Evolutionary conservation across 176 grass and related monocot genomes (phyloP).

Genomic region (Eremochloa ophiuroides): DNA sequence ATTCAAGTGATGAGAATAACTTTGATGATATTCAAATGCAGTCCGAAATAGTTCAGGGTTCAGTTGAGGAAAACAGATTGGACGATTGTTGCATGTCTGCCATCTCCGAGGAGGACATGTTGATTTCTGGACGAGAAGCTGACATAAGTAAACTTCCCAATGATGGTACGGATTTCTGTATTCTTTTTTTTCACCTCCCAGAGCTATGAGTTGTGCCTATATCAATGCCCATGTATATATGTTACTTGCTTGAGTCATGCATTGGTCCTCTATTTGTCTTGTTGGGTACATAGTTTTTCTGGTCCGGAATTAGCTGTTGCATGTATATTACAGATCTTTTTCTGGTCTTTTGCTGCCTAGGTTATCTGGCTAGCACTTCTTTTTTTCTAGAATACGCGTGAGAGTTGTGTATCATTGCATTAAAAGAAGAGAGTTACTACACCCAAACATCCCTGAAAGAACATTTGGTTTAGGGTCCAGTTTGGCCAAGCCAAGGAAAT

Average conservation of each 20-base stretch:
- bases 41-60: conserved; percentile 29
- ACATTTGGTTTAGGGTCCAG: not conserved
- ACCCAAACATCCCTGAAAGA: not conserved
- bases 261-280: not conserved
- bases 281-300: conserved; percentile 11
- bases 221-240: not conserved
- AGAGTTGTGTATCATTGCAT: not conserved
- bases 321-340: too few relatives aligned
- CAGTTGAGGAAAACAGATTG: conserved; percentile 30
- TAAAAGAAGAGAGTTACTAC: not conserved
- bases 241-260: not conserved
- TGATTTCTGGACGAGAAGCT: conserved; percentile 43
- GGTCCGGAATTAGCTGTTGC: too few relatives aligned
- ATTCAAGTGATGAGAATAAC: conserved; percentile 24
- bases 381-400: not conserved
- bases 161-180: conserved; percentile 47
- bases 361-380: not conserved
- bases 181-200: not conserved
- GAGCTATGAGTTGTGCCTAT: not conserved
- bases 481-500: not conserved
- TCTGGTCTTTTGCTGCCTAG: not conserved
- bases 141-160: conserved; percentile 42
- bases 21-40: conserved; percentile 43
- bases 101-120: conserved; percentile 44
- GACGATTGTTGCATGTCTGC: conserved; percentile 50